These are phyloP conservation scores for Saccharata proteae DNA, from an alignment of 2,329 filamentous ascomycete species.

Conservation along the genomic window DNA sequence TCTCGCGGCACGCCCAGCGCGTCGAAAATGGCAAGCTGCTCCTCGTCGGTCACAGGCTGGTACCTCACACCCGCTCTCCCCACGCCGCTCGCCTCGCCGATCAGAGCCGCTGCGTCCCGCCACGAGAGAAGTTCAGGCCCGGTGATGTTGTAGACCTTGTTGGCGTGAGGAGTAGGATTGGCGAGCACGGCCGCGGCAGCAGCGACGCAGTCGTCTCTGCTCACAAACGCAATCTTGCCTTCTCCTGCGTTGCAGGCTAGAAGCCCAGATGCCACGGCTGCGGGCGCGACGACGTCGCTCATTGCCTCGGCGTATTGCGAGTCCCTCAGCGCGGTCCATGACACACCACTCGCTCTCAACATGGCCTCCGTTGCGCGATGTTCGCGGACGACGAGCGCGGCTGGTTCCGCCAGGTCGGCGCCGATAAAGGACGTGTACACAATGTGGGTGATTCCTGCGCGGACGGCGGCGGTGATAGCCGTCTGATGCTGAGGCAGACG, in stretches of 20 bases:
- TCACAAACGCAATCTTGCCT: conserved; percentile 2
- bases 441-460: conserved; percentile 1
- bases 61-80: not conserved
- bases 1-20: conserved; percentile 1
- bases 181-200: conserved; percentile 2
- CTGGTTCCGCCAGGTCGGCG: not conserved
- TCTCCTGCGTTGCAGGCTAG: conserved; percentile 3
- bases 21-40: conserved; percentile 2
- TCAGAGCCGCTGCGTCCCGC: conserved; percentile 1
- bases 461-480: conserved; percentile 1
- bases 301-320: conserved; percentile 6
- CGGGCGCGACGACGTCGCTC: conserved; percentile 2
- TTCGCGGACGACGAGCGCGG: conserved; percentile 5
- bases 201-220: conserved; percentile 3
- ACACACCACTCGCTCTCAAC: not conserved
- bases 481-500: conserved; percentile 4
- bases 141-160: conserved; percentile 1
- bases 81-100: conserved; percentile 1
- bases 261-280: not conserved
- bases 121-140: conserved; percentile 5
- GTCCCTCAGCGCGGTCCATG: conserved; percentile 6
- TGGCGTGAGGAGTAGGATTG: not conserved
- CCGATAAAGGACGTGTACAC: conserved; percentile 6
- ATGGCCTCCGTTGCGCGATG: conserved; percentile 5
- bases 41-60: not conserved